Conservation (phyloP, 1,284 basidiomycete genomes). For the Sanguinoderma infundibulare region DNA sequence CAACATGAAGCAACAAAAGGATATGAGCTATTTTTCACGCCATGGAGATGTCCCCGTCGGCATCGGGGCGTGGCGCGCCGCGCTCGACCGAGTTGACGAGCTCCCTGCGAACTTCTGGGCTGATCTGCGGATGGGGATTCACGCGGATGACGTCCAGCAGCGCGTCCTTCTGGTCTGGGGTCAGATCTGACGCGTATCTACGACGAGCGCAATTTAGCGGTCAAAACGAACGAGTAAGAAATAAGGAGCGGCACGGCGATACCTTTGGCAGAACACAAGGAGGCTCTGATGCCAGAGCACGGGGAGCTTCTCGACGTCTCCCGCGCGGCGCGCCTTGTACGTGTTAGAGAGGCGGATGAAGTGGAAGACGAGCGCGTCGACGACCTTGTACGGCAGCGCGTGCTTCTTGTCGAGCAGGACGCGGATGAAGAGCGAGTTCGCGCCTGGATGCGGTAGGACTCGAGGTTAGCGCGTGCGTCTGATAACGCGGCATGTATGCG, state of each 20-base stretch:
- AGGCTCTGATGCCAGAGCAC: constrained; percentile 99
- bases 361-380: constrained; percentile 97
- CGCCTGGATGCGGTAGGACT: constrained; percentile 53
- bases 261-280: constrained; percentile 94
- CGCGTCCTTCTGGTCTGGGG: constrained; percentile 97
- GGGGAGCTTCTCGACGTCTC: constrained; percentile 80
- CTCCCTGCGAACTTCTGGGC: constrained; percentile 90
- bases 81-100: constrained; percentile 74
- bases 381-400: constrained; percentile 97
- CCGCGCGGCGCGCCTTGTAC: constrained; percentile 72
- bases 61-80: constrained; percentile 64
- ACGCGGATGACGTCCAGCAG: constrained; percentile 92
- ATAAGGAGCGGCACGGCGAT: constrained; percentile 1
- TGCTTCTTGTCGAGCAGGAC: constrained; percentile 98
- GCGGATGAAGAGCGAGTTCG: constrained; percentile 97
- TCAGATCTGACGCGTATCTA: constrained; percentile 96
- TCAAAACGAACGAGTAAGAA: not conserved
- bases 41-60: constrained; percentile 45
- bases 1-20: not conserved
- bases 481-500: not conserved
- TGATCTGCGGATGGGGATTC: constrained; percentile 89
- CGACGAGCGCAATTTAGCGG: not conserved
- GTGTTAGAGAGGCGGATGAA: constrained; percentile 94
- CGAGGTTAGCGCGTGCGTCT: not conserved
- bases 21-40: constrained; percentile 17